These are phyloP conservation scores for Arctostaphylos glauca DNA, from an alignment of 148 eudicot genomes.

Conservation along the genomic window DNA sequence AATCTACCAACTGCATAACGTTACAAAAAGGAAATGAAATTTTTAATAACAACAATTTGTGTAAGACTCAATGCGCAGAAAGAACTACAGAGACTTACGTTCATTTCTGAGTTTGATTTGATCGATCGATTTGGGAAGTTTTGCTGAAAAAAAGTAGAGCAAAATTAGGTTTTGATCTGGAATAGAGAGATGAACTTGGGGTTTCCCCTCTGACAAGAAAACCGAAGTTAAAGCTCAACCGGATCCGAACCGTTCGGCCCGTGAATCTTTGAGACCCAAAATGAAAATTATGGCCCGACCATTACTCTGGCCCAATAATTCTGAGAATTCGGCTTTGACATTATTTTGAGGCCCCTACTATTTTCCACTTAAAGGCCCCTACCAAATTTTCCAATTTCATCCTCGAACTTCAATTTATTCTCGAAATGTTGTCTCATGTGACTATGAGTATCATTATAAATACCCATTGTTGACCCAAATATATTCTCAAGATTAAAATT, in stretches of 20 bases:
- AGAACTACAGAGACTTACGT: conserved; percentile 7
- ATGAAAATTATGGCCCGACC: not conserved
- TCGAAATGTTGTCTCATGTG: too few relatives aligned
- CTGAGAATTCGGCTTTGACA: not conserved
- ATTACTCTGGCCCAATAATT: not conserved
- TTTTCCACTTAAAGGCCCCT: too few relatives aligned
- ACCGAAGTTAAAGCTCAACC: not conserved
- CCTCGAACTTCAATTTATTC: too few relatives aligned
- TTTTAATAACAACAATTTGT: not conserved
- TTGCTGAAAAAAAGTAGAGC: not conserved
- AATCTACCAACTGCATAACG: conserved; percentile 12
- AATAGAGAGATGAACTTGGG: not conserved
- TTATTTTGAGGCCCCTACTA: not conserved
- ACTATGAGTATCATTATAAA: too few relatives aligned
- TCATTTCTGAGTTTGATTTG: not conserved
- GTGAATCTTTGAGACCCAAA: not conserved
- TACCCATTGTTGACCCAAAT: too few relatives aligned
- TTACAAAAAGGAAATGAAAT: not conserved
- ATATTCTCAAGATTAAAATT: too few relatives aligned
- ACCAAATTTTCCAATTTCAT: too few relatives aligned
- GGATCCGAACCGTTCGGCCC: not conserved
- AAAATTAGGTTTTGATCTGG: not conserved
- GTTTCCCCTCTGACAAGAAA: conserved; percentile 10
- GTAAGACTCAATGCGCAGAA: not conserved
- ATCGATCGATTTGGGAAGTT: not conserved